These are phyloP conservation scores for Lodderomyces orthopsilosis DNA, from an alignment of 1,139 yeast species.

Conservation along the genomic window DNA sequence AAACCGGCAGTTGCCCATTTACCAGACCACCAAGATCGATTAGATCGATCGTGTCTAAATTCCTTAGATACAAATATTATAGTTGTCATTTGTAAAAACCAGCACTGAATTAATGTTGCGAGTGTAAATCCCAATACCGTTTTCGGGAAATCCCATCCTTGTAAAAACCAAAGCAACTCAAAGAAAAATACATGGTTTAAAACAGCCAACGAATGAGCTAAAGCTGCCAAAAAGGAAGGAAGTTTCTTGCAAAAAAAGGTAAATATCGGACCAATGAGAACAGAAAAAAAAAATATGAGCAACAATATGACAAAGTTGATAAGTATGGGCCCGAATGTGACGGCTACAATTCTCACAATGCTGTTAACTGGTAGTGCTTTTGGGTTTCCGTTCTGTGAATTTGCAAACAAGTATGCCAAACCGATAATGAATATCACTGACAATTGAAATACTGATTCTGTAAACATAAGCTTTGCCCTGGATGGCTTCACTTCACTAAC, in stretches of 20 bases:
- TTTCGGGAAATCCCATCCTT: conserved; percentile 50
- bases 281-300: conserved; percentile 38
- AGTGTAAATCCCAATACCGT: conserved; percentile 49
- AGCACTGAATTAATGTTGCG: conserved; percentile 40
- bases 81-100: conserved; percentile 40
- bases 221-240: conserved; percentile 43
- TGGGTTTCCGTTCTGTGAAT: conserved; percentile 40
- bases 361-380: conserved; percentile 29
- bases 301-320: conserved; percentile 41
- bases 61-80: conserved; percentile 48
- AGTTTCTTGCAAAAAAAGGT: conserved; percentile 33
- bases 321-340: conserved; percentile 48
- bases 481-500: conserved; percentile 42
- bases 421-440: conserved; percentile 27
- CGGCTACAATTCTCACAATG: conserved; percentile 37
- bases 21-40: conserved; percentile 69
- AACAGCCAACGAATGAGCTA: conserved; percentile 44
- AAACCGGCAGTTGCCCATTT: conserved; percentile 56
- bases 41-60: conserved; percentile 47
- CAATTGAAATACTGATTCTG: conserved; percentile 31
- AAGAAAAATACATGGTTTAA: conserved; percentile 44
- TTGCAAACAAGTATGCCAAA: conserved; percentile 44
- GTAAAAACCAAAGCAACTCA: conserved; percentile 50
- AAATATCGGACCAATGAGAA: conserved; percentile 45
- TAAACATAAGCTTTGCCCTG: conserved; percentile 28